A percentile compares a stretch with the other conserved stretches of the same genome.
Evolutionary conservation across 2,329 filamentous ascomycete species (phyloP).

Genomic region (Cladosporium sp.): DNA sequence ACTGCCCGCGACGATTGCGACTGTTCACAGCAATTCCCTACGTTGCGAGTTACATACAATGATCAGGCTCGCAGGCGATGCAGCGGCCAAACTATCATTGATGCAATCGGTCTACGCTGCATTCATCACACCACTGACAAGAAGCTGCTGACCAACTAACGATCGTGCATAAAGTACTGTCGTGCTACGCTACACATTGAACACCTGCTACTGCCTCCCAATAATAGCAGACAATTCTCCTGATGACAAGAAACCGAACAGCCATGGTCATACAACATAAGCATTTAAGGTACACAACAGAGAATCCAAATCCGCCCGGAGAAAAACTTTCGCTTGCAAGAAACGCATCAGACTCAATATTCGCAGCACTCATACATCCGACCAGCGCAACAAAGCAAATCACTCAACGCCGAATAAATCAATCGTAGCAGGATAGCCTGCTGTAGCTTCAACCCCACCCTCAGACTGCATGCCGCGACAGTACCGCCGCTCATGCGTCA

Average conservation of each 20-base stretch:
- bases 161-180: neutral
- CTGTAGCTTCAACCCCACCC: neutral
- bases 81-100: neutral
- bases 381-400: neutral
- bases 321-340: neutral
- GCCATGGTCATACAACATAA: neutral
- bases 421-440: neutral
- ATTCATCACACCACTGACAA: neutral
- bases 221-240: neutral
- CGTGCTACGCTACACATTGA: neutral
- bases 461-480: neutral
- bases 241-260: neutral
- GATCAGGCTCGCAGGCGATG: neutral
- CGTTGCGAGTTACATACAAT: neutral
- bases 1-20: neutral
- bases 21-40: neutral
- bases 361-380: neutral
- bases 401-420: neutral
- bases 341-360: neutral
- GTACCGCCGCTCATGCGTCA: conserved; percentile 11
- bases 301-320: neutral
- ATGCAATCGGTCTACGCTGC: neutral
- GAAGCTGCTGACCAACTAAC: neutral
- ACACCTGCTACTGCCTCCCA: neutral
- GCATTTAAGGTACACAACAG: neutral